A percentile compares a stretch with the other conserved stretches of the same genome.
phyloP scores from a whole-genome alignment of 73 alveolate species.

The Stentor coeruleus region DNA sequence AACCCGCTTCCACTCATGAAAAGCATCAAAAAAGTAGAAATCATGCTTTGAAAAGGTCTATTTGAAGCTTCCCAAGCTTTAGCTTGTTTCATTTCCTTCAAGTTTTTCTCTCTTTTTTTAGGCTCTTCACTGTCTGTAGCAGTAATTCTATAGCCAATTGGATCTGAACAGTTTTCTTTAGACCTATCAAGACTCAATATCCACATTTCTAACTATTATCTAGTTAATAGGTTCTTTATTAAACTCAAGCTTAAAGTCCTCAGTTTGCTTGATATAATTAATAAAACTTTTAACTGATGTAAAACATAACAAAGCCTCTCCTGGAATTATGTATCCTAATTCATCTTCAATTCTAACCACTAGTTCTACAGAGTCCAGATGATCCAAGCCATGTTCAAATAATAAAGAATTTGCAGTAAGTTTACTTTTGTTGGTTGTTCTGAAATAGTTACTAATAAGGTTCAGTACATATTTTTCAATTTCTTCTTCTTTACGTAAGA shows the following conservation, averaged over 20 bases:
- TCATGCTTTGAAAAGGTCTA: background rate
- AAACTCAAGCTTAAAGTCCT: conserved; percentile 58
- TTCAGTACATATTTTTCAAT: conserved; percentile 51
- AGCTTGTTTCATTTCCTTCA: background rate
- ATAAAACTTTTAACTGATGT: conserved; percentile 52
- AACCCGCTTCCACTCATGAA: conserved; percentile 10
- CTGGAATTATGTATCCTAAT: conserved; percentile 61
- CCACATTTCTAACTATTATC: conserved; percentile 9
- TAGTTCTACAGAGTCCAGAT: conserved; percentile 54
- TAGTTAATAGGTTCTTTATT: conserved; percentile 52
- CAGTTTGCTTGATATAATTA: conserved; percentile 56
- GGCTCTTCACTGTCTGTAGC: background rate
- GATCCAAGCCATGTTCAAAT: conserved; percentile 64
- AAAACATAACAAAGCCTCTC: conserved; percentile 58
- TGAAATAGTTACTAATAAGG: conserved; percentile 45
- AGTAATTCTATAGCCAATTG: background rate
- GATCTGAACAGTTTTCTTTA: conserved; percentile 6
- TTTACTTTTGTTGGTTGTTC: conserved; percentile 60
- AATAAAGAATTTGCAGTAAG: conserved; percentile 35
- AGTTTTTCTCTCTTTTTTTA: conserved; percentile 2
- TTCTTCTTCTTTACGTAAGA: conserved; percentile 47
- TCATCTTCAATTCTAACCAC: conserved; percentile 65
- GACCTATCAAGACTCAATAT: conserved; percentile 14
- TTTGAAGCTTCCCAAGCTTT: conserved; percentile 2
- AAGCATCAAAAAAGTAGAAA: conserved; percentile 8